Evolutionary conservation across 768 basidiomycete genomes (phyloP).

Genomic region (Auriculariales sp.): DNA sequence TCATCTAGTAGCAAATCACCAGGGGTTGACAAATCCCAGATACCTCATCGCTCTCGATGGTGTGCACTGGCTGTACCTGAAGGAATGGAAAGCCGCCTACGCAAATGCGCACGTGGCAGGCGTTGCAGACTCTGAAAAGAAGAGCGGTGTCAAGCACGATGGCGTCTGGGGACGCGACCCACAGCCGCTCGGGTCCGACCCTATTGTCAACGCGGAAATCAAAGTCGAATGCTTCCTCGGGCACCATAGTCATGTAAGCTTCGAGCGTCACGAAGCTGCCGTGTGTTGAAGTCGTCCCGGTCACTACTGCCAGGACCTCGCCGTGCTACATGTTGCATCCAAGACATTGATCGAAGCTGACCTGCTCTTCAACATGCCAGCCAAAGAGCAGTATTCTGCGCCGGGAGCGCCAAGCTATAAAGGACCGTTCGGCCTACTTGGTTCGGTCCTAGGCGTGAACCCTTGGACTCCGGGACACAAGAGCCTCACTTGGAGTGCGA

Average conservation of each 20-base stretch:
- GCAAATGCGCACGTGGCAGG: constrained; percentile 60
- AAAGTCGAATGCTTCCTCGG: neutral
- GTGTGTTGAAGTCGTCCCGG: constrained; percentile 2
- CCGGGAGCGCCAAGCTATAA: neutral
- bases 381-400: constrained; percentile 41
- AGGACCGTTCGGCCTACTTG: neutral
- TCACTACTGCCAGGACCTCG: constrained; percentile 70
- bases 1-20: no score
- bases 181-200: neutral
- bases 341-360: constrained; percentile 72
- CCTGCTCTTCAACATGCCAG: constrained; percentile 68
- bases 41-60: constrained; percentile 45
- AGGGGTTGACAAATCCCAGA: no score
- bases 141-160: constrained; percentile 39
- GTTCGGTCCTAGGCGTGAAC: constrained; percentile 5
- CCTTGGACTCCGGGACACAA: constrained; percentile 12
- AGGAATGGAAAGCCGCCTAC: constrained; percentile 54
- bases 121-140: constrained; percentile 40
- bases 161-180: constrained; percentile 20
- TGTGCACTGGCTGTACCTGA: constrained; percentile 45
- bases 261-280: constrained; percentile 2
- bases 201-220: neutral
- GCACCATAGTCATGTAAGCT: neutral
- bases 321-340: constrained; percentile 60
- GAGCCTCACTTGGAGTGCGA: neutral